Evolutionary conservation across 352 stramenopile species (phyloP).

Genomic region (Globisporangium paddicum): DNA sequence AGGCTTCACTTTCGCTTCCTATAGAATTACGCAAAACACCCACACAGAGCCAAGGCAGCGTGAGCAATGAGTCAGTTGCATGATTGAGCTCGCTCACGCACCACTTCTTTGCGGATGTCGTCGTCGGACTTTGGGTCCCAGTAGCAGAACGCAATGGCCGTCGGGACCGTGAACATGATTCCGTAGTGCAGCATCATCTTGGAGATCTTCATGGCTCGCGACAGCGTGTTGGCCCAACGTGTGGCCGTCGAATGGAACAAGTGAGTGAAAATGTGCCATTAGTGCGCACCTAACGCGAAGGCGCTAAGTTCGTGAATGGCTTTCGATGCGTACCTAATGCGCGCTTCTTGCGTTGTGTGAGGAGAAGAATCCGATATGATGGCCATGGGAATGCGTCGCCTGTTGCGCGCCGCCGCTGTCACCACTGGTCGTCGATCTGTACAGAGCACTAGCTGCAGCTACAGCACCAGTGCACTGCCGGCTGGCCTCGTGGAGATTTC

Average conservation of each 20-base stretch:
- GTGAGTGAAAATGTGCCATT: neutral
- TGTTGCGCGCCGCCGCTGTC: neutral
- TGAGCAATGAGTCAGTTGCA: no score
- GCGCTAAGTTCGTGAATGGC: neutral
- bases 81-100: conserved; percentile 40
- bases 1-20: conserved; percentile 69
- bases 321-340: neutral
- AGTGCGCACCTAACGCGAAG: neutral
- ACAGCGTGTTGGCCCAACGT: no score
- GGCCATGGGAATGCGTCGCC: conserved; percentile 2
- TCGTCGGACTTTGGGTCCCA: conserved; percentile 74
- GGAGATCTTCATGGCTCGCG: conserved; percentile 82
- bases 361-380: conserved; percentile 3
- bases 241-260: neutral
- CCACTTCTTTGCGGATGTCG: conserved; percentile 70
- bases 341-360: neutral
- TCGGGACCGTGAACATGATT: conserved; percentile 67
- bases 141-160: conserved; percentile 55
- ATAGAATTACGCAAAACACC: neutral
- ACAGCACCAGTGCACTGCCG: conserved; percentile 20
- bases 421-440: neutral
- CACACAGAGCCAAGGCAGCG: neutral
- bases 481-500: conserved; percentile 60
- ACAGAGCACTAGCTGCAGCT: neutral
- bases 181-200: conserved; percentile 84